Percentiles rank a stretch among this genome's conserved stretches.
These are phyloP conservation scores for Anisodus tanguticus DNA, from an alignment of 257 asterid species.

Conservation along the genomic window DNA sequence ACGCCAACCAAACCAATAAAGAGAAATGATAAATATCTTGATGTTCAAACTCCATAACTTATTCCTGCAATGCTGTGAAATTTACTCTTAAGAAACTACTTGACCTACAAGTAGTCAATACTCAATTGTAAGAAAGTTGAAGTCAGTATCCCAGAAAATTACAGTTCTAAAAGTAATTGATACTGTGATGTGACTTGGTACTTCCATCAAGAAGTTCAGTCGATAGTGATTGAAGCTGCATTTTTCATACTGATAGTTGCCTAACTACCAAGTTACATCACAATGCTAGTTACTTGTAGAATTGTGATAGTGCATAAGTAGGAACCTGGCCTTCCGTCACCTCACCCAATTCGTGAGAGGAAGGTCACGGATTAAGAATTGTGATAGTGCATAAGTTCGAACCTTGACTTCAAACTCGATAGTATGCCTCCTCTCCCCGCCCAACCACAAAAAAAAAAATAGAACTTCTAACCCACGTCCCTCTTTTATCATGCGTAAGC, in stretches of 20 bases:
- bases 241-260: not conserved
- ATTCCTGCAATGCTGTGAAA: not conserved
- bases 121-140: not conserved
- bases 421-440: too few species aligned
- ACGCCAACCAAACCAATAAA: too few species aligned
- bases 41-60: too few species aligned
- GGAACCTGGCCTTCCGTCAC: too few species aligned
- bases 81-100: not conserved
- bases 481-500: not conserved
- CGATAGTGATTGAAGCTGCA: not conserved
- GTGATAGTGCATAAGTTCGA: too few species aligned
- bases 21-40: too few species aligned
- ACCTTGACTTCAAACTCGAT: too few species aligned
- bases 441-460: too few species aligned
- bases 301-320: not conserved
- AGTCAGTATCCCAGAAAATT: not conserved
- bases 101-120: slow-evolving; percentile 14
- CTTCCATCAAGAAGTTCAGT: not conserved
- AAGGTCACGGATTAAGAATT: not conserved
- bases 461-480: too few species aligned
- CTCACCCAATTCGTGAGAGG: too few species aligned
- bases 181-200: not conserved
- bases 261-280: not conserved
- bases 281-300: not conserved
- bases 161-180: not conserved